Evolutionary conservation across 352 stramenopile species (phyloP), one percentile per base, ranked within the genome.

Genomic region (Globisporangium nagaii): DNA sequence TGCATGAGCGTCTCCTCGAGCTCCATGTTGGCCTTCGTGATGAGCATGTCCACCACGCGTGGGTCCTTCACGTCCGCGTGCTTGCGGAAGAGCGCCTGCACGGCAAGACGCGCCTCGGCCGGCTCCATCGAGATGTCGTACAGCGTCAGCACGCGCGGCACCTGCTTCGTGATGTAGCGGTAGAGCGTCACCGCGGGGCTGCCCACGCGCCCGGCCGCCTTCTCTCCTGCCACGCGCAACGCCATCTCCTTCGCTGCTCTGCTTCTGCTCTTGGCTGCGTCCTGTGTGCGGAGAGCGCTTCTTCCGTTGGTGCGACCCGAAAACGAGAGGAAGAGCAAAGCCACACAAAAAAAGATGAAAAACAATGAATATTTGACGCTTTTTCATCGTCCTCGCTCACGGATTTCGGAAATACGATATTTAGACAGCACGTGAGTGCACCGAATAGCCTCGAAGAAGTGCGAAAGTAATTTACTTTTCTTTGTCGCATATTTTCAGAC

Each of bases 11-110:
- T 98, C 68, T 98, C 96, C 74, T 99, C 96, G 53, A 99, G 70
- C 62, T 98, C 92, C 87, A 98, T 98, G 78, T 98, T 98, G 50
- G 95, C 96, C 75, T 98, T 98, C 50, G 93, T 96, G 55, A 99
- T 89, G 57, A 99, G 79, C 88, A 98, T 98, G 63, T 97, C 89
- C 25, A 96, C 69, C 36, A 98, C 86, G 42, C 94, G 88, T 32
- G 75, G 70, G 80, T 98, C 96, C 68, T 98, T 97, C 25, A 99
- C 76, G 57, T 97, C 65, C 36, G 80, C 81, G 67, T 98, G 90
- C 62, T 97, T 82, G 48, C 95, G 85, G 78, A 99, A 99, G n/a
- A 97, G 79, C 32, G 80, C 76, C 62, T 97, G 90, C 39, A 99
- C 85, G 7, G 88, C 76, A 48, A 89, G 46, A 20, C 90, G 89